phyloP scores from a whole-genome alignment of 768 basidiomycete genomes.

The Leccinum pellstonianum region DNA sequence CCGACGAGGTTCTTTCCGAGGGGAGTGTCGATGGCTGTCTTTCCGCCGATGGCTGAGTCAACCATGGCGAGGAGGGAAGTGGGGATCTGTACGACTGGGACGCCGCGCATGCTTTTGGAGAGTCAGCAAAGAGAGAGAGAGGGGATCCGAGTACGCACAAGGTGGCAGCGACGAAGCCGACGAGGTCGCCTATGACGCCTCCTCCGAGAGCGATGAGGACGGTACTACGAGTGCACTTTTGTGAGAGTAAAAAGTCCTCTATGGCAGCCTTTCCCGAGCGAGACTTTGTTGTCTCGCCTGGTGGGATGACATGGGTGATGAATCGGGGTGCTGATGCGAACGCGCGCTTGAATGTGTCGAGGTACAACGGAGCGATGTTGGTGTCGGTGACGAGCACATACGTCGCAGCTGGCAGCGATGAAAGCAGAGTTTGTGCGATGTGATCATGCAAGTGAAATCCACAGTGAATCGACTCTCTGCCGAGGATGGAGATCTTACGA shows the following conservation, averaged over 20 bases:
- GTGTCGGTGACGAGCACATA: constrained; percentile 95
- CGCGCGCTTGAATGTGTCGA: constrained; percentile 55
- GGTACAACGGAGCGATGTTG: constrained; percentile 80
- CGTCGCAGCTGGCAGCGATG: constrained; percentile 70
- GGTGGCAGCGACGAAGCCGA: constrained; percentile 95
- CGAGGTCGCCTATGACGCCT: constrained; percentile 95
- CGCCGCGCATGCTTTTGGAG: constrained; percentile 86
- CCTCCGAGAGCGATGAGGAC: constrained; percentile 94
- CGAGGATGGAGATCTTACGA: constrained; percentile 75
- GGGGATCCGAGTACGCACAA: constrained; percentile 56
- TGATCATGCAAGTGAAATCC: constrained; percentile 91
- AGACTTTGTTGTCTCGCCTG: constrained; percentile 92
- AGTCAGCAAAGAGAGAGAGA: not conserved
- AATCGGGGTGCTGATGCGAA: constrained; percentile 60
- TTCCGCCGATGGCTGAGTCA: constrained; percentile 95
- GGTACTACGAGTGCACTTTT: constrained; percentile 90
- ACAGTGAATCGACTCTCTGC: constrained; percentile 85
- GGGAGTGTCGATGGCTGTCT: constrained; percentile 98
- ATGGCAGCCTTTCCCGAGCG: constrained; percentile 89
- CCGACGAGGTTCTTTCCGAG: constrained; percentile 99
- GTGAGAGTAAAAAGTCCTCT: constrained; percentile 87
- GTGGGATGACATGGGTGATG: constrained; percentile 74
- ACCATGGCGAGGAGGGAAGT: constrained; percentile 98
- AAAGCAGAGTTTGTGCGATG: constrained; percentile 72
- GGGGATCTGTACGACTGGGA: constrained; percentile 93